Conservation (phyloP, 306 rosid genomes). For the Vachellia pachyceras region DNA sequence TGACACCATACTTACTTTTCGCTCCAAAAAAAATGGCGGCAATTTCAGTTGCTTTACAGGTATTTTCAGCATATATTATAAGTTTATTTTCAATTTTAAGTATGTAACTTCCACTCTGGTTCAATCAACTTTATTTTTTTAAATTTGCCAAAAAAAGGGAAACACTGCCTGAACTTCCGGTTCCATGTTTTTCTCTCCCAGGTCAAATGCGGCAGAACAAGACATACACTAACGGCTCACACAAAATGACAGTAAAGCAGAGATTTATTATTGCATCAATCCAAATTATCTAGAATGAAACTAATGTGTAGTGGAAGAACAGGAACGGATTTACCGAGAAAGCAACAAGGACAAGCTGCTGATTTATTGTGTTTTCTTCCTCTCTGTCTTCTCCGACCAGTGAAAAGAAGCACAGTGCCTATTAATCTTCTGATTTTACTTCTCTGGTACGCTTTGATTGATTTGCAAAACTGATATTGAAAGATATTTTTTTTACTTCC, state of each 20-base stretch:
- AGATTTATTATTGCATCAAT: not conserved
- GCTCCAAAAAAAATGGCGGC: not conserved
- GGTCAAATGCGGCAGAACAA: not conserved
- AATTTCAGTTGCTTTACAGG: not conserved
- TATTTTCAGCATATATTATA: not conserved
- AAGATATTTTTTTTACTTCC: not conserved
- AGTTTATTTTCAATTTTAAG: no score
- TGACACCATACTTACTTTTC: not conserved
- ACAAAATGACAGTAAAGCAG: not conserved
- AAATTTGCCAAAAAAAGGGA: not conserved
- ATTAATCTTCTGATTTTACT: not conserved
- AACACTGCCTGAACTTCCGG: not conserved
- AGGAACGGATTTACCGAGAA: not conserved
- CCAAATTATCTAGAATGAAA: not conserved
- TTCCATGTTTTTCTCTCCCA: not conserved
- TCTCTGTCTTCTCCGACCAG: not conserved
- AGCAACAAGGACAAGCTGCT: not conserved
- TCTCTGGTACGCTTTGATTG: not conserved
- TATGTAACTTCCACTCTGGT: not conserved
- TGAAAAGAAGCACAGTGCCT: not conserved
- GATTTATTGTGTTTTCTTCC: not conserved
- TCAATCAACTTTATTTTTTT: not conserved
- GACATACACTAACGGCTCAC: not conserved
- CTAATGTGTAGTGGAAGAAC: not conserved
- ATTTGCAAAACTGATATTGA: not conserved